Base-by-base conservation (phyloP, 2,329 filamentous ascomycete genomes). In the Epichloe uncinata region DNA sequence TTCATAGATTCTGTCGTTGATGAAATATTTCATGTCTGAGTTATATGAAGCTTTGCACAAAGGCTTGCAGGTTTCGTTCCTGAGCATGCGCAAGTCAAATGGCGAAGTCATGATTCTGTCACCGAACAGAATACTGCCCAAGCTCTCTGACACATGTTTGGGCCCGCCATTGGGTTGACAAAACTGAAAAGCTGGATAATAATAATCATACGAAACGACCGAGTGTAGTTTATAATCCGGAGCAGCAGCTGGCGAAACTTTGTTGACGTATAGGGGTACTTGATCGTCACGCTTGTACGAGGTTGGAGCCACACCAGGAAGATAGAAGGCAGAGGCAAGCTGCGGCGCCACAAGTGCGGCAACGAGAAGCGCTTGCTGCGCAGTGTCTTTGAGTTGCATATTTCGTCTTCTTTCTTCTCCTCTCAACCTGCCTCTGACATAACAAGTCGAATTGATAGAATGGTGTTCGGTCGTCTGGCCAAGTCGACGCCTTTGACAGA, bases 31-130 rank as follows among this genome's bases (percentile, higher is more conserved):
- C 48, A 82, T 79, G 16, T 75, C 73, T 33, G 78, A 70, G 42
- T 85, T 75, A 62, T 82, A 85, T 40, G 76, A 75, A 41, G 77
- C 73, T 30, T 74, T 70, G 67, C 93, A 98, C 3, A 95, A 73
- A 15, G 77, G 67, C 66, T 91, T 93, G 73, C 93, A 98, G 0
- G 82, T 83, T 67, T 96, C 86, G 64, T 98, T 93, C 54, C 81
- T 72, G 50, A 71, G 81, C 90, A 98, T 96, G 57, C 81, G 78
- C 53, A 97, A 73, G 62, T 95, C 81, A 62, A 95, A 95, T 0
- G 91, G 87, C 36, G 91, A 97, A n/a, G 88, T 95, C 71, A 88
- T 88, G 70, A 98, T 98, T 50, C 93, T 81, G 69, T 98, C 93
- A 57, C 93, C 93, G 60, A 98, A 98, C 47, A 98, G 70, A 63